Evolutionary conservation across 352 stramenopile genomes (phyloP), one percentile per base, ranked within the genome.

Genomic region (Globisporangium orthogonon): DNA sequence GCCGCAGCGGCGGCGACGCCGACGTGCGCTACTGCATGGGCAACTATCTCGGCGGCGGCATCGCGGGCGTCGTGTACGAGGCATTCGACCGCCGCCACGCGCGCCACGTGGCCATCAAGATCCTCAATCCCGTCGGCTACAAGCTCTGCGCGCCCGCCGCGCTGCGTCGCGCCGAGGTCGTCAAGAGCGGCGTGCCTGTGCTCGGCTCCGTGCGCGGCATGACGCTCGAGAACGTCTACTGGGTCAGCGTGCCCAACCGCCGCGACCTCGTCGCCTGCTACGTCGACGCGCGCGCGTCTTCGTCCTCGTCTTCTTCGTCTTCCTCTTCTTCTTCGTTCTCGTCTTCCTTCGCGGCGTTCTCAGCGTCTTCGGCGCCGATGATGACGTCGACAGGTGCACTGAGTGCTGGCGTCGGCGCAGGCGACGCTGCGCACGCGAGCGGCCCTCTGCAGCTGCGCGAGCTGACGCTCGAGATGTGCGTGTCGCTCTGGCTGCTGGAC

Each of bases 111-210:
- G 95, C 96, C 35, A 93, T 98, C 54, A 99, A 99, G 75, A 98
- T 98, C 59, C 71, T 99, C 18, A 98, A 99, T 66, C 94, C 96
- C 9, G 93, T 98, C 41, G 91, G 93, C 58, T 98, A 98, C 69
- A 95, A 97, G 53, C 79, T 98, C 43, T 72, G 89, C 28, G 77
- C 82, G 28, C 66, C 83, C 0, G 76, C 82, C 15, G 69, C 77
- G 15, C 63, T 98, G 15, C 72, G 85, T 6, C 80, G 87, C 39
- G 91, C 73, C 45, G 89, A 98, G 44, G 76, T 98, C 43, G 74
- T 98, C n/a, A 83, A 86, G 49, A 70, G 73, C 28, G 83, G 83
- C 17, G 67, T 69, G 7, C 80, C 83, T 0, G 60, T 87, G 4
- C 45, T 76, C 44, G 76, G 68, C n/a, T 68, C 74, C 39, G 58